phyloP scores from a whole-genome alignment of 2,329 filamentous ascomycete species.

The Claviceps sp. region DNA sequence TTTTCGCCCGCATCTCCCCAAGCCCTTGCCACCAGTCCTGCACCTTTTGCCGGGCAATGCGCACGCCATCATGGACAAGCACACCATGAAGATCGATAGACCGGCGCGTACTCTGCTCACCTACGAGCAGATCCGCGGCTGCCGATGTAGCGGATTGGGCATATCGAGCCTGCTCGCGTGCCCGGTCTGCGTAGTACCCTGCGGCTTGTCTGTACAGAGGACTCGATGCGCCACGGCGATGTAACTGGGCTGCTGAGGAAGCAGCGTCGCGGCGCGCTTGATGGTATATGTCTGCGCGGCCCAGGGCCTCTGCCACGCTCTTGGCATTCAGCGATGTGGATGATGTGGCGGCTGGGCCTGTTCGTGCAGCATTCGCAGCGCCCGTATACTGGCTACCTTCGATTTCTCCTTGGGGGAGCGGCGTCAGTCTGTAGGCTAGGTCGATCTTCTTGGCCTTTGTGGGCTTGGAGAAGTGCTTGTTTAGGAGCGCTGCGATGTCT shows the following conservation, averaged over 20 bases:
- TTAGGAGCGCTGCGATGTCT: conserved; percentile 28
- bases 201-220: conserved; percentile 63
- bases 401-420: conserved; percentile 14
- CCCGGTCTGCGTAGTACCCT: conserved; percentile 60
- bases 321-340: neutral
- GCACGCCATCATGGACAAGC: conserved; percentile 63
- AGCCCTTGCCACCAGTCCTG: conserved; percentile 63
- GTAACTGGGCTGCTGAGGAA: conserved; percentile 27
- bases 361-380: neutral
- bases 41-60: conserved; percentile 58
- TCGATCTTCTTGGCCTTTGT: conserved; percentile 22
- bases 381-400: conserved; percentile 1
- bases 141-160: conserved; percentile 47
- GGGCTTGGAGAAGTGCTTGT: conserved; percentile 28
- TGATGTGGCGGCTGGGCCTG: neutral
- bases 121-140: conserved; percentile 58
- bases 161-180: conserved; percentile 46
- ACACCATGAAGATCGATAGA: conserved; percentile 75
- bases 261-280: conserved; percentile 20
- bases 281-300: conserved; percentile 15
- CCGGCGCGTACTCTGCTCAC: conserved; percentile 45
- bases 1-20: conserved; percentile 46
- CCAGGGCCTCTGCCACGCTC: conserved; percentile 16
- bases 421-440: conserved; percentile 25
- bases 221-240: conserved; percentile 47